Evolutionary conservation across 345 rosid genomes (phyloP), one percentile per base, ranked within the genome.

Genomic region (Isatis tinctoria): DNA sequence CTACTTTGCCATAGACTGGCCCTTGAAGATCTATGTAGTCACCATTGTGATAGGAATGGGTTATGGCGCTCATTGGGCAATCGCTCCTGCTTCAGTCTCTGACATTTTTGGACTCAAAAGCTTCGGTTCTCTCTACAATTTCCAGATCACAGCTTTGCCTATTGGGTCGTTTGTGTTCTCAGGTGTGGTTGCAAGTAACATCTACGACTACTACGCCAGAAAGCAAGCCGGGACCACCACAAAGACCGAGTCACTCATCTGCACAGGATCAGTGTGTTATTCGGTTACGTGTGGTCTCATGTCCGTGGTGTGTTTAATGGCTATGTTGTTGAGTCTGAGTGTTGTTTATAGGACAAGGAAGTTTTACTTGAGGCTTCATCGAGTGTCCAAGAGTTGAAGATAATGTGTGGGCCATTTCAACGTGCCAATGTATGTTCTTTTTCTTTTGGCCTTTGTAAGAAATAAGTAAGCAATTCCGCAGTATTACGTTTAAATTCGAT

Each of bases 81-180:
- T 87, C 3, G 84, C 84, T 20, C 86, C 88, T 14, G 88, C 96
- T 17, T 37, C 90, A 51, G 91, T 72, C 13, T 87, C 96, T 2
- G 95, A 92, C 77, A 81, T 90, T 45, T 90, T 85, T 17, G 95
- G 90, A 36, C 64, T 90, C 70, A 88, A 87, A 72, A 85, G 89
- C 40, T 92, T 90, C 2, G 96, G 96, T 12, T 86, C 87, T 30
- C 76, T 90, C 57, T 90, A 87, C 69, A 92, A 87, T 67, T 92
- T 92, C 77, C 82, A 88, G 54, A 65, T 85, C 4, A 68, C 78
- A 27, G 84, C 87, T 49, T 72, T 53, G 52, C 90, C 95, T 65
- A 82, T 83, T 17, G 95, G 95, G 17, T 87, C 91, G 51, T 85
- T 88, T 10, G 39, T 90, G 56, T 92, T 92, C 80, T 92, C 98